Conservation (phyloP, 2,329 filamentous ascomycete genomes). For the Phialophora tarda region DNA sequence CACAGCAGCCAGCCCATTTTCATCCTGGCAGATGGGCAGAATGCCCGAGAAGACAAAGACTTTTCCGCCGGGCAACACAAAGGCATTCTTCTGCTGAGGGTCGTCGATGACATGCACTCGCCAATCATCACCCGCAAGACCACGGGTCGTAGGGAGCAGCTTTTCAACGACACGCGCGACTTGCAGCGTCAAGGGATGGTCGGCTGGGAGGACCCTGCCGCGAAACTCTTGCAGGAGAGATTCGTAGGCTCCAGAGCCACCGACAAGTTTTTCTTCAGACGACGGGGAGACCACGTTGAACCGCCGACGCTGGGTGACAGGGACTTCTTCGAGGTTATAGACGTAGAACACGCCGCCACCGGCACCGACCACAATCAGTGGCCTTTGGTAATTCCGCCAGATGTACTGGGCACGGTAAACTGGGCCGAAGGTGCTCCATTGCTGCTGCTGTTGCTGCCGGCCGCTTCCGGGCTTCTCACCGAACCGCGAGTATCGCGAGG, state of each 20-base stretch:
- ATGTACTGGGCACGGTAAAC: slow-evolving; percentile 36
- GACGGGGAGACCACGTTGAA: slow-evolving; percentile 62
- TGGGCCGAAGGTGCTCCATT: slow-evolving; percentile 38
- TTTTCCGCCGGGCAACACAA: slow-evolving; percentile 68
- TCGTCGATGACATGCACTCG: slow-evolving; percentile 65
- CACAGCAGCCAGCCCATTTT: slow-evolving; percentile 66
- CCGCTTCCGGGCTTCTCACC: slow-evolving; percentile 14
- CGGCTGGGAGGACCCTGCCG: slow-evolving; percentile 55
- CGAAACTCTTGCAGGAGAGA: slow-evolving; percentile 55
- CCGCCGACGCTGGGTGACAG: slow-evolving; percentile 61
- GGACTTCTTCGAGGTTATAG: slow-evolving; percentile 60
- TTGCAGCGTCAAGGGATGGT: slow-evolving; percentile 55
- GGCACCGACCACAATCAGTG: slow-evolving; percentile 42
- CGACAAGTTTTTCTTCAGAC: slow-evolving; percentile 50
- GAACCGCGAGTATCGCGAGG: slow-evolving; percentile 35
- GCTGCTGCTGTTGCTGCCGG: slow-evolving; percentile 14
- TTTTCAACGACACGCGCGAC: slow-evolving; percentile 61
- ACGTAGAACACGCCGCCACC: slow-evolving; percentile 58
- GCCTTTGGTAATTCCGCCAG: slow-evolving; percentile 37
- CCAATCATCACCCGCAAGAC: slow-evolving; percentile 55
- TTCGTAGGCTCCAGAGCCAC: slow-evolving; percentile 53
- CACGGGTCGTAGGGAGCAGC: slow-evolving; percentile 59
- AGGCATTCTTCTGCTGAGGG: slow-evolving; percentile 60
- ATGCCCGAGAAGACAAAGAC: slow-evolving; percentile 70
- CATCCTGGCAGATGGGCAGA: slow-evolving; percentile 60